phyloP scores from a whole-genome alignment of 139 green algal genomes.

The Picochlorum sp. region DNA sequence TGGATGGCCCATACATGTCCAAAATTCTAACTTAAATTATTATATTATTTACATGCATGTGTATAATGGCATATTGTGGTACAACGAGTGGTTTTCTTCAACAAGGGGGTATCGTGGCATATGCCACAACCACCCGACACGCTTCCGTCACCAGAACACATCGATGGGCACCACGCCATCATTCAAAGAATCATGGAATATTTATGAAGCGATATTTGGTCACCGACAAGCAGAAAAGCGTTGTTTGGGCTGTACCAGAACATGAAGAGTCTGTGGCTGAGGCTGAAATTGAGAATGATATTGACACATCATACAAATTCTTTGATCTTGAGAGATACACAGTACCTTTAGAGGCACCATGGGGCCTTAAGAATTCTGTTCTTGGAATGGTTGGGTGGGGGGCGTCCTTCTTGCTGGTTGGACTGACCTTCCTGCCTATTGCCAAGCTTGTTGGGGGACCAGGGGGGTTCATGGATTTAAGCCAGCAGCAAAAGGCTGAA shows the following conservation, averaged over 20 bases:
- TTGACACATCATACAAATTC: conserved; percentile 10
- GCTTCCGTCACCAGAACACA: too few species aligned
- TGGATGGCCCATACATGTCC: conserved; percentile 93
- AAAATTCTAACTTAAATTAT: background rate
- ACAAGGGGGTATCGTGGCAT: too few species aligned
- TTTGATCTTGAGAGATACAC: conserved; percentile 43
- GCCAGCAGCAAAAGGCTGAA: conserved; percentile 23
- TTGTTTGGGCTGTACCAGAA: background rate
- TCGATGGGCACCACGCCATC: too few species aligned
- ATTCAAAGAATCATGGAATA: too few species aligned
- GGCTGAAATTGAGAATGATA: background rate
- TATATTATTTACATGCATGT: background rate
- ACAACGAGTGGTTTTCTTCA: too few species aligned
- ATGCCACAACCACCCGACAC: too few species aligned
- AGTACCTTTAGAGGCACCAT: conserved; percentile 58
- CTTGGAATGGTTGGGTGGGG: conserved; percentile 61
- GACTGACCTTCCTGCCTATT: conserved; percentile 54
- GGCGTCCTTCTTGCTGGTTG: conserved; percentile 51
- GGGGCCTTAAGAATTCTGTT: conserved; percentile 39
- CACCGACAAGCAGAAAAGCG: background rate
- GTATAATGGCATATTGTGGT: too few species aligned
- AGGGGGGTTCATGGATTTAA: conserved; percentile 20
- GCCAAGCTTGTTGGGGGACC: conserved; percentile 25
- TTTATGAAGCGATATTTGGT: too few species aligned
- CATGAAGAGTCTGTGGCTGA: background rate